phyloP scores from a whole-genome alignment of 495 filamentous ascomycete species.

The Podospora pseudopauciseta region DNA sequence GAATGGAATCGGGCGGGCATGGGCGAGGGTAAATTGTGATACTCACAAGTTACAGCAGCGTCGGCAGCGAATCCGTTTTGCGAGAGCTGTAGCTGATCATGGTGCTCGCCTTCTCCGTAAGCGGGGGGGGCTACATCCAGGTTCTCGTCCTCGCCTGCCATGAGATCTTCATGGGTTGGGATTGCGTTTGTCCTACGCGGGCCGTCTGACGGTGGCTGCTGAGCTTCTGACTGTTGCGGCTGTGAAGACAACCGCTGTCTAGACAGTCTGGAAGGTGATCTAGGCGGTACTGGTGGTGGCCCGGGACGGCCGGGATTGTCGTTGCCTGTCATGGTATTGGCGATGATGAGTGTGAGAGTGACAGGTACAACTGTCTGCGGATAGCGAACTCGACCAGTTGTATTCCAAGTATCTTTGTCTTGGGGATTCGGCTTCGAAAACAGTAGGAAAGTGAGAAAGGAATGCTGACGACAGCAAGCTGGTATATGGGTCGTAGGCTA shows the following conservation, averaged over 20 bases:
- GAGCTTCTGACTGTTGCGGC: not conserved
- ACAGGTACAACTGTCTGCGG: not conserved
- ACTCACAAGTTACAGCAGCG: conserved; percentile 42
- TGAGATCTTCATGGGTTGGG: conserved; percentile 25
- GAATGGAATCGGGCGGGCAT: not conserved
- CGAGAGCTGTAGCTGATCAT: conserved; percentile 46
- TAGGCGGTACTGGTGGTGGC: not conserved
- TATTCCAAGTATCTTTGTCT: not conserved
- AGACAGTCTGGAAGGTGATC: not conserved
- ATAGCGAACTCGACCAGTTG: not conserved
- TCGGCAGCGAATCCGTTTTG: conserved; percentile 48
- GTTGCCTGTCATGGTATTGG: not conserved
- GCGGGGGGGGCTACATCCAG: conserved; percentile 40
- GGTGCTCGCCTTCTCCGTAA: conserved; percentile 45
- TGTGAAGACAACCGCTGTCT: not conserved
- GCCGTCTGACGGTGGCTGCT: not conserved
- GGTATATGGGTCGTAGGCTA: not conserved
- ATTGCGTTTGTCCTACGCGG: conserved; percentile 23
- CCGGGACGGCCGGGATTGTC: not conserved
- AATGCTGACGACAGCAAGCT: not conserved
- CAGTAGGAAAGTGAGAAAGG: not conserved
- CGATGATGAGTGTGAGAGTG: not conserved
- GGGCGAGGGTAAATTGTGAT: not conserved
- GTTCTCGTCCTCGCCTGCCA: conserved; percentile 22
- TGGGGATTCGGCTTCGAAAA: not conserved